Percentiles rank a stretch among this genome's conserved stretches.
Conservation (phyloP, 1,284 basidiomycete genomes). For the Cronartium ribicola region DNA sequence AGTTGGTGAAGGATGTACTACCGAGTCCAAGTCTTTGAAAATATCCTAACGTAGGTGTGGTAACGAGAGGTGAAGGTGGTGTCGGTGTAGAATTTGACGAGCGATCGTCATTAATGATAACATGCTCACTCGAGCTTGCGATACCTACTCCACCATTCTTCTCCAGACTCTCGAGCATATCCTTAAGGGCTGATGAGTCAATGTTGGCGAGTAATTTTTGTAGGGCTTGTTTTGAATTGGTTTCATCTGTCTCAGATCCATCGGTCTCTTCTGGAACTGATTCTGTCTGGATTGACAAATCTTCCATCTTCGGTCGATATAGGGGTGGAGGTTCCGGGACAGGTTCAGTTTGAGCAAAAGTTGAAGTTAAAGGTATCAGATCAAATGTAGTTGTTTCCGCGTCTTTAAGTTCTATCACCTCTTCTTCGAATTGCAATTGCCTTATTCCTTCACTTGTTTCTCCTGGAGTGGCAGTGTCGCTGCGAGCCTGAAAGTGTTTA, state of each 20-base stretch:
- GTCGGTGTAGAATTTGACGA: neutral
- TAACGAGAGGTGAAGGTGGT: neutral
- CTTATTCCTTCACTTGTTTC: neutral
- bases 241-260: neutral
- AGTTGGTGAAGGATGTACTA: neutral
- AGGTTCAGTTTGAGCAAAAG: constrained; percentile 20
- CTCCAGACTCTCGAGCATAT: neutral
- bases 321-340: constrained; percentile 35
- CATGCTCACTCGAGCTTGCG: neutral
- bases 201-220: neutral
- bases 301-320: constrained; percentile 39
- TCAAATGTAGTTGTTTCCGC: constrained; percentile 6
- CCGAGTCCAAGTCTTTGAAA: constrained; percentile 6
- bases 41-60: neutral
- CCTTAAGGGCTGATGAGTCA: neutral
- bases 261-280: no score
- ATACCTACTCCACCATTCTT: neutral
- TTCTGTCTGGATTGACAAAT: constrained; percentile 29
- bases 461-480: neutral
- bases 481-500: no score
- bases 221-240: neutral
- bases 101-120: neutral
- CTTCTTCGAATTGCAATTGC: neutral
- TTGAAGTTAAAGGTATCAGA: constrained; percentile 5
- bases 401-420: constrained; percentile 13